Percentiles rank a stretch among this genome's conserved stretches.
phyloP scores from a whole-genome alignment of 2,329 filamentous ascomycete genomes.

The Ascochyta lentis region DNA sequence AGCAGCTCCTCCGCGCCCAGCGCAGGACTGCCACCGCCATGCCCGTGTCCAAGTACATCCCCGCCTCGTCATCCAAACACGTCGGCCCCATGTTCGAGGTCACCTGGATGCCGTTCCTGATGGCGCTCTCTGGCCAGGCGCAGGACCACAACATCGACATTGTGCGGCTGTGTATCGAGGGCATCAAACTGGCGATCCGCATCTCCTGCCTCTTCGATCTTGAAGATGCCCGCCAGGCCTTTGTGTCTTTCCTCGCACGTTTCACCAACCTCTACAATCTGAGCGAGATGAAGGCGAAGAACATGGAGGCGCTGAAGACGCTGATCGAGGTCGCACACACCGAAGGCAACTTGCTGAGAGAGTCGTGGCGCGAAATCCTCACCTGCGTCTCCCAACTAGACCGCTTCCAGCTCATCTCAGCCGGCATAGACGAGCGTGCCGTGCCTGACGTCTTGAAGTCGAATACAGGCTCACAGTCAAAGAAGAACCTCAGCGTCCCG shows the following conservation, averaged over 20 bases:
- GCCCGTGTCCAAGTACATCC: constrained; percentile 78
- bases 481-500: constrained; percentile 70
- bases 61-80: constrained; percentile 91
- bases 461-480: constrained; percentile 68
- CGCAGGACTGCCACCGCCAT: constrained; percentile 76
- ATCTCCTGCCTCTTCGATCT: constrained; percentile 94
- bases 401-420: constrained; percentile 90
- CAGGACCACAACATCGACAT: constrained; percentile 95
- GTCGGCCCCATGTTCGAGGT: constrained; percentile 99
- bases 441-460: constrained; percentile 87
- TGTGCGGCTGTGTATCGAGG: constrained; percentile 90
- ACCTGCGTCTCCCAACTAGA: constrained; percentile 97
- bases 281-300: constrained; percentile 93
- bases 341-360: constrained; percentile 86
- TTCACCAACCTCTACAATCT: constrained; percentile 96
- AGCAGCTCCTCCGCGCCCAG: constrained; percentile 89
- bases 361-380: constrained; percentile 94
- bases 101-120: constrained; percentile 99
- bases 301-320: constrained; percentile 91
- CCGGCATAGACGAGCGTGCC: constrained; percentile 89
- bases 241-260: constrained; percentile 89
- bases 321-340: constrained; percentile 90
- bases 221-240: constrained; percentile 91
- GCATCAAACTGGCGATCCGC: constrained; percentile 90
- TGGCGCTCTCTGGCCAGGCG: constrained; percentile 88